Percentiles rank a stretch among this genome's conserved stretches.
phyloP scores from a whole-genome alignment of 148 eudicot species.

The Vaccinium darrowii region DNA sequence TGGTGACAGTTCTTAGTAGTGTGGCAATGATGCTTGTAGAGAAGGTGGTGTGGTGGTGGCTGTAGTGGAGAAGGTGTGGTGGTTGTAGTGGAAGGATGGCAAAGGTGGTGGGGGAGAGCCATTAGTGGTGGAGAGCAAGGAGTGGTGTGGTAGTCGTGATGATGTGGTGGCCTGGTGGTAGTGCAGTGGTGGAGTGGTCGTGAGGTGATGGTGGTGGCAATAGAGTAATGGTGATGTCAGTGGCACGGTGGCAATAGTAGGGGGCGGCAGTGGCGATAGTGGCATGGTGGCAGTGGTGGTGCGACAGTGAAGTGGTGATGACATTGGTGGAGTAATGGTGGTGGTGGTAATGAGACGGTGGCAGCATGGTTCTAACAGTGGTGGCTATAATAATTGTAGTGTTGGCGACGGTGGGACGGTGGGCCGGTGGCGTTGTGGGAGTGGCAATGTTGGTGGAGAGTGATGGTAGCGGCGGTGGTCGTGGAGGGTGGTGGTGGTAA shows the following conservation, averaged over 20 bases:
- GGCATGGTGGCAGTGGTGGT: background rate
- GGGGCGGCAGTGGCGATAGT: too few species aligned
- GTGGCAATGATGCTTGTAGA: background rate
- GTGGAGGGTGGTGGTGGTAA: too few species aligned
- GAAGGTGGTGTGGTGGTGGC: background rate
- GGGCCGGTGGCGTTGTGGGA: too few species aligned
- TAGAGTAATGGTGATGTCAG: background rate
- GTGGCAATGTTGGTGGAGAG: too few species aligned
- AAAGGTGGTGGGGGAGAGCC: background rate
- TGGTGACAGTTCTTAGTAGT: background rate
- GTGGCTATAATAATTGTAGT: too few species aligned
- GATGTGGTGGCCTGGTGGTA: background rate
- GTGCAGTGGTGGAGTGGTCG: background rate
- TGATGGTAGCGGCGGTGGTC: too few species aligned
- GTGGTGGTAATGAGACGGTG: background rate
- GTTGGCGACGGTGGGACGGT: too few species aligned
- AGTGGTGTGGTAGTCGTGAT: too few species aligned
- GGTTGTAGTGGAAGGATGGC: slow-evolving; percentile 5
- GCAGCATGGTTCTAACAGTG: background rate
- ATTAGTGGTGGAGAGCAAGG: background rate
- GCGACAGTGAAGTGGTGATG: background rate
- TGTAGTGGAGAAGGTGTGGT: background rate
- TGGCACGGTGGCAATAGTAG: background rate
- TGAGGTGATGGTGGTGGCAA: background rate
- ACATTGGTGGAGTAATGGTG: background rate